Percentiles rank a stretch among this genome's conserved stretches.
Conservation (phyloP, 257 asterid genomes). For the Leptodermis oblonga region DNA sequence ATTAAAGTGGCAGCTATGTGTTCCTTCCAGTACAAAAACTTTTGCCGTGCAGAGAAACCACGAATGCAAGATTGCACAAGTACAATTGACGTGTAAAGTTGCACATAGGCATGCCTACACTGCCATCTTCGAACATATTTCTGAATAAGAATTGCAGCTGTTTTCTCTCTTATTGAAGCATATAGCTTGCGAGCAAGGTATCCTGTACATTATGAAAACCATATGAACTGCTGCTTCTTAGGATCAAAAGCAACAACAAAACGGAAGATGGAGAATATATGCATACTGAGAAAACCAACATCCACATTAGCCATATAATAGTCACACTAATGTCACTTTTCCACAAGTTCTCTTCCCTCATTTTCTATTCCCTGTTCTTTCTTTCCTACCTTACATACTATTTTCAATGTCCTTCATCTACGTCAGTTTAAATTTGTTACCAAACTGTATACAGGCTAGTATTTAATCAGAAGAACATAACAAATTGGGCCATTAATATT, state of each 20-base stretch:
- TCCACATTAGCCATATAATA: neutral
- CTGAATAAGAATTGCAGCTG: conserved; percentile 70
- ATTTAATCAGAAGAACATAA: neutral
- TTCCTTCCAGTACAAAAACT: conserved; percentile 52
- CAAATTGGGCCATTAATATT: neutral
- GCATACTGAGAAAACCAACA: neutral
- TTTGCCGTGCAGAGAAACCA: conserved; percentile 64
- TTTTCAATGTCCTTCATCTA: neutral
- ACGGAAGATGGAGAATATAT: neutral
- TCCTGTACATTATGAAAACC: conserved; percentile 45
- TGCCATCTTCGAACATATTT: conserved; percentile 59
- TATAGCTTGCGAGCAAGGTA: conserved; percentile 55
- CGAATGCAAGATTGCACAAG: conserved; percentile 68
- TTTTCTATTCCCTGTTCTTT: neutral
- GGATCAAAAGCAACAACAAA: conserved; percentile 15
- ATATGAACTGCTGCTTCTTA: conserved; percentile 11
- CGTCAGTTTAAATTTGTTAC: neutral
- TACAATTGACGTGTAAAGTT: conserved; percentile 52
- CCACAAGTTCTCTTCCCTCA: neutral
- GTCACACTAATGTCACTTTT: neutral
- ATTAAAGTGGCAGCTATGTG: conserved; percentile 72
- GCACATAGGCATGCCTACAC: conserved; percentile 54
- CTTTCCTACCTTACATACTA: neutral
- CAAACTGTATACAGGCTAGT: neutral
- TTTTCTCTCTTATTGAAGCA: conserved; percentile 46